Percentiles rank a stretch among this genome's conserved stretches.
phyloP scores from a whole-genome alignment of 257 asterid species.

The Thymus mandschuricus region DNA sequence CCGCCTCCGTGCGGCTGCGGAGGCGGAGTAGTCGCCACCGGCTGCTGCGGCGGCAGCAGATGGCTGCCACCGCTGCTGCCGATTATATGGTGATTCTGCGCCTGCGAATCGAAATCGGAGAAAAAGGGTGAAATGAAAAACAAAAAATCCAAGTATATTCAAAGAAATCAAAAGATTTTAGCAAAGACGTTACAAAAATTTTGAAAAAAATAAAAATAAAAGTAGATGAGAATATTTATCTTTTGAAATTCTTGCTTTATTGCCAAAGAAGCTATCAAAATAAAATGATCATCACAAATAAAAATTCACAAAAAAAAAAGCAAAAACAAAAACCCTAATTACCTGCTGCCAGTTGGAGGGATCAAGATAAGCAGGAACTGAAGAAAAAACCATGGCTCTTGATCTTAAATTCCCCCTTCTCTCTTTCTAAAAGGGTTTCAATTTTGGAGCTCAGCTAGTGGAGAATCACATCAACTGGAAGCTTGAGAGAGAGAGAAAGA shows the following conservation, averaged over 20 bases:
- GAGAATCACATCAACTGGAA: conserved; percentile 55
- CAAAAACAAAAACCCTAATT: conserved; percentile 20
- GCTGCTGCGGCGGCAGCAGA: conserved; percentile 26
- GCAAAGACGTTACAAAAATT: not conserved
- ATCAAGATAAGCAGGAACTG: conserved; percentile 62
- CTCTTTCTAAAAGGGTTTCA: conserved; percentile 46
- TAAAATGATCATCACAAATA: conserved; percentile 30
- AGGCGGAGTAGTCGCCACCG: conserved; percentile 36
- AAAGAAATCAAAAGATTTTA: conserved; percentile 36
- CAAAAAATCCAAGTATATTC: conserved; percentile 39
- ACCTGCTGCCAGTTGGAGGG: conserved; percentile 66
- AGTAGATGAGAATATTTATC: conserved; percentile 50
- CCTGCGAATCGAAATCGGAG: conserved; percentile 37
- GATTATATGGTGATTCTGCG: conserved; percentile 45
- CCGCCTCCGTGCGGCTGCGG: conserved; percentile 46
- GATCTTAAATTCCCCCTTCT: conserved; percentile 30
- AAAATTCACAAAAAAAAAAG: not conserved
- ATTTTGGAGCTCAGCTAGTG: conserved; percentile 33
- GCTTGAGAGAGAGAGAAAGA: conserved; percentile 21
- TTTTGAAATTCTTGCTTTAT: conserved; percentile 54
- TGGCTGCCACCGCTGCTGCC: conserved; percentile 48
- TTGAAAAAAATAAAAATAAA: conserved; percentile 16
- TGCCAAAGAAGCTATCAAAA: conserved; percentile 49
- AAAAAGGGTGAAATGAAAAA: conserved; percentile 26
- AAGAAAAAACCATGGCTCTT: conserved; percentile 62